Evolutionary conservation across 179 eudicot species (phyloP).

Genomic region (Patellifolia procumbens): DNA sequence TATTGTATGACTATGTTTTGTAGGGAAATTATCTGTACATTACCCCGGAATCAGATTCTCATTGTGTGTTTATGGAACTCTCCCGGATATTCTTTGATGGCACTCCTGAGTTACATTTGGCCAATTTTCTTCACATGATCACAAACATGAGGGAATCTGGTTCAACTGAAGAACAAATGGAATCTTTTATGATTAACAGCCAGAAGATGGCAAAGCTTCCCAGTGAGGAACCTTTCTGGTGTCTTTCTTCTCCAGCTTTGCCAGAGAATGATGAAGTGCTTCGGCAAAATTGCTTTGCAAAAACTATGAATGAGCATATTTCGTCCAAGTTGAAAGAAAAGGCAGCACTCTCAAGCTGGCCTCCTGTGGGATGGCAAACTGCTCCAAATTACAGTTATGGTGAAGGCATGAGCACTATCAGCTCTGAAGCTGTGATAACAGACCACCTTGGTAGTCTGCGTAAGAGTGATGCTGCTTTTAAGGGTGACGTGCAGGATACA

Average conservation of each 20-base stretch:
- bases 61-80: slow-evolving; percentile 75
- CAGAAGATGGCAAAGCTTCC: slow-evolving; percentile 87
- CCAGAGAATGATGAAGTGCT: slow-evolving; percentile 30
- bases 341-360: slow-evolving; percentile 62
- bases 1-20: slow-evolving; percentile 1
- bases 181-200: slow-evolving; percentile 67
- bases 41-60: slow-evolving; percentile 62
- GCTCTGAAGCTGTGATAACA: slow-evolving; percentile 14
- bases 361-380: slow-evolving; percentile 81
- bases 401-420: no score
- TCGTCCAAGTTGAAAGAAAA: slow-evolving; percentile 36
- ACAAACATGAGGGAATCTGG: slow-evolving; percentile 84
- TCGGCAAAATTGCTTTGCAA: slow-evolving; percentile 17
- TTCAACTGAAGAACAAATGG: slow-evolving; percentile 72
- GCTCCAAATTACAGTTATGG: slow-evolving; percentile 95
- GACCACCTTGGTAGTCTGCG: no score
- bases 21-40: slow-evolving; percentile 68
- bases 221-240: slow-evolving; percentile 66
- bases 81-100: slow-evolving; percentile 69
- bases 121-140: slow-evolving; percentile 91
- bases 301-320: slow-evolving; percentile 31
- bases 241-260: slow-evolving; percentile 43
- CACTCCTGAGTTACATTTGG: slow-evolving; percentile 65
- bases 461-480: no score
- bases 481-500: no score